Conservation (phyloP, 2,329 filamentous ascomycete species). For the Zymoseptoria ardabiliae region DNA sequence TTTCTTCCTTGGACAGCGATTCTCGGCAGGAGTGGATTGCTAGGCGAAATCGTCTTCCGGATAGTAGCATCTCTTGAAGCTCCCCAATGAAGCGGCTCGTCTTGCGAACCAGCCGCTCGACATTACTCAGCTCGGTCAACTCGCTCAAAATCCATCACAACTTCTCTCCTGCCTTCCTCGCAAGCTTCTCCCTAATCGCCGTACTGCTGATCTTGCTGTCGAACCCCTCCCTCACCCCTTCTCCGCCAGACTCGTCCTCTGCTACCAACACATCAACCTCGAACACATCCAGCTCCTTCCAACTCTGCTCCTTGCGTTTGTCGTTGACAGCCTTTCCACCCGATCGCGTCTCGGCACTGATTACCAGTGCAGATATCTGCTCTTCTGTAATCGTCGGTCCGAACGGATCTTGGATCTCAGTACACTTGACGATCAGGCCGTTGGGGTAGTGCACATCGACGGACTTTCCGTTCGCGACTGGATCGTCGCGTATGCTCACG, state of each 20-base stretch:
- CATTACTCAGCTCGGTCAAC: background rate
- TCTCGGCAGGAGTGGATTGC: too few relatives aligned
- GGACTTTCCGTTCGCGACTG: conserved; percentile 45
- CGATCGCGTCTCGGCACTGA: conserved; percentile 78
- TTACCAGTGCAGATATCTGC: conserved; percentile 69
- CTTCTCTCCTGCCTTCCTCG: conserved; percentile 14
- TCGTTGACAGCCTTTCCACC: conserved; percentile 82
- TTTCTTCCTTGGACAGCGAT: too few relatives aligned
- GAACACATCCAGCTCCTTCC: conserved; percentile 68
- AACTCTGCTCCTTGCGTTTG: conserved; percentile 68
- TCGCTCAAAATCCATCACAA: conserved; percentile 3
- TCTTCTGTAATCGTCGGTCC: conserved; percentile 84
- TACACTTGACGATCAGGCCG: conserved; percentile 65
- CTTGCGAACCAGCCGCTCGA: background rate
- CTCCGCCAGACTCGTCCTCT: conserved; percentile 32
- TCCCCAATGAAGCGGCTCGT: too few relatives aligned
- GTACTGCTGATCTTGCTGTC: conserved; percentile 87
- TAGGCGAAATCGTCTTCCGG: too few relatives aligned
- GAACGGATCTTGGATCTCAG: conserved; percentile 79
- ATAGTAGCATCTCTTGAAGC: too few relatives aligned
- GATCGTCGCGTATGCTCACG: conserved; percentile 35
- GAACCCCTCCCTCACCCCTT: conserved; percentile 51
- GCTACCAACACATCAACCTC: conserved; percentile 84
- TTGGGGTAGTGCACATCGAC: conserved; percentile 53
- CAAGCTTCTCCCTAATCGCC: conserved; percentile 50